These are phyloP conservation scores for Nemophila menziesii DNA, from an alignment of 257 asterid genomes.

Conservation along the genomic window DNA sequence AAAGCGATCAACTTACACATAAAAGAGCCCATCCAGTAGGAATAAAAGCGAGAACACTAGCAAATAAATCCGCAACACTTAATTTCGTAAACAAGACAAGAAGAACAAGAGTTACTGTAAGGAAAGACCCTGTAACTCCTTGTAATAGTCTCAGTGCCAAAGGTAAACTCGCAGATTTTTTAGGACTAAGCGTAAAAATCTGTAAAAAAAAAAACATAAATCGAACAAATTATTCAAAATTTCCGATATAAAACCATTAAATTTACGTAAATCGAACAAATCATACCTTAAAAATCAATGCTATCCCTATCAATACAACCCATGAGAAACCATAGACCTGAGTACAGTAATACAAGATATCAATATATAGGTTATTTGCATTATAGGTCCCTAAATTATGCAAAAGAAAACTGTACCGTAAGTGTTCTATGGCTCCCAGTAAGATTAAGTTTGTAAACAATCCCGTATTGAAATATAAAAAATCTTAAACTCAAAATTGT, in stretches of 20 bases:
- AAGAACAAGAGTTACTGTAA: constrained; percentile 59
- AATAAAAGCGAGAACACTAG: constrained; percentile 86
- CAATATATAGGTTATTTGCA: neutral
- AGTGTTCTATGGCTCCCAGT: constrained; percentile 61
- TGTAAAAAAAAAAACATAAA: constrained; percentile 17
- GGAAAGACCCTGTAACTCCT: constrained; percentile 76
- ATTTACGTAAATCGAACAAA: constrained; percentile 1
- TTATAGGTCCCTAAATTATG: neutral
- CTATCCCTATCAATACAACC: constrained; percentile 72
- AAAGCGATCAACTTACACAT: constrained; percentile 49
- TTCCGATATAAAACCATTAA: neutral
- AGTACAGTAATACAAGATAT: neutral
- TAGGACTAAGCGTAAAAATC: constrained; percentile 76
- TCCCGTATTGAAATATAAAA: constrained; percentile 83
- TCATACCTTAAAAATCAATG: constrained; percentile 70
- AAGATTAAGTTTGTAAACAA: constrained; percentile 84
- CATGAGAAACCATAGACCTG: constrained; percentile 93
- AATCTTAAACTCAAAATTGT: constrained; percentile 90
- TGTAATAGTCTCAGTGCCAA: constrained; percentile 80
- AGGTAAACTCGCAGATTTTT: constrained; percentile 75
- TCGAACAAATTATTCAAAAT: neutral
- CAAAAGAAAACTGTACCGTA: constrained; percentile 47
- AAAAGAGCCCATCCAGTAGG: constrained; percentile 96
- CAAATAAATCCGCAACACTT: constrained; percentile 68
- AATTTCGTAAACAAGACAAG: constrained; percentile 53